These are phyloP conservation scores for Dothiorella sarmentorum DNA, from an alignment of 2,329 filamentous ascomycete species.

Conservation along the genomic window DNA sequence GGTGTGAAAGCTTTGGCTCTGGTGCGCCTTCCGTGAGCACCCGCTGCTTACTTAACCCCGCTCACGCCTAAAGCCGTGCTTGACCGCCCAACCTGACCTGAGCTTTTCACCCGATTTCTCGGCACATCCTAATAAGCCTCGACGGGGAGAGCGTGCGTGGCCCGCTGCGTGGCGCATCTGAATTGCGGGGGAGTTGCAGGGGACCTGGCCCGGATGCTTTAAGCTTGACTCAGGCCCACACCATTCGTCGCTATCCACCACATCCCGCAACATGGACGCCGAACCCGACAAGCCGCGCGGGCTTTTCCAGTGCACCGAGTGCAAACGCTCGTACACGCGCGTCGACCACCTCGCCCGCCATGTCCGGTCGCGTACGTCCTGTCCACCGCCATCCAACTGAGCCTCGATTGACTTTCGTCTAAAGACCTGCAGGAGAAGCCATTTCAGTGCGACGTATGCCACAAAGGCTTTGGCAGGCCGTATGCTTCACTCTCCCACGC, in stretches of 20 bases:
- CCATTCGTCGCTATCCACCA: neutral
- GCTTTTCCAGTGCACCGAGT: constrained; percentile 50
- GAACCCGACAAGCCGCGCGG: constrained; percentile 5
- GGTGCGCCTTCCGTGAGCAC: too few species aligned
- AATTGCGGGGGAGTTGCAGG: constrained; percentile 7
- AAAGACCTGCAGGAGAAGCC: constrained; percentile 44
- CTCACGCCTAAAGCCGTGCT: too few species aligned
- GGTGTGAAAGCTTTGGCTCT: too few species aligned
- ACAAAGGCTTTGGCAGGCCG: constrained; percentile 47
- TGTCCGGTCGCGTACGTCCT: constrained; percentile 46
- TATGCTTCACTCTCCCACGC: constrained; percentile 23
- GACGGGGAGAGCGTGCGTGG: neutral
- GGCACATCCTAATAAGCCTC: too few species aligned
- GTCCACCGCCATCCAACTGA: constrained; percentile 18
- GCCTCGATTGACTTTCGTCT: neutral
- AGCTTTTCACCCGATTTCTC: too few species aligned
- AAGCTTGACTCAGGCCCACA: constrained; percentile 1
- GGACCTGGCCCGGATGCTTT: neutral
- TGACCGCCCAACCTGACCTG: too few species aligned
- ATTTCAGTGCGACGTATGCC: constrained; percentile 44
- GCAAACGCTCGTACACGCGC: constrained; percentile 50
- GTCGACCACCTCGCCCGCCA: constrained; percentile 54
- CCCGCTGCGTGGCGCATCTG: neutral
- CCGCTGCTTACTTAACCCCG: too few species aligned
- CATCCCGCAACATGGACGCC: constrained; percentile 9